These are phyloP conservation scores for Macadamia tetraphylla DNA, from an alignment of 164 flowering plant genomes.

Conservation along the genomic window DNA sequence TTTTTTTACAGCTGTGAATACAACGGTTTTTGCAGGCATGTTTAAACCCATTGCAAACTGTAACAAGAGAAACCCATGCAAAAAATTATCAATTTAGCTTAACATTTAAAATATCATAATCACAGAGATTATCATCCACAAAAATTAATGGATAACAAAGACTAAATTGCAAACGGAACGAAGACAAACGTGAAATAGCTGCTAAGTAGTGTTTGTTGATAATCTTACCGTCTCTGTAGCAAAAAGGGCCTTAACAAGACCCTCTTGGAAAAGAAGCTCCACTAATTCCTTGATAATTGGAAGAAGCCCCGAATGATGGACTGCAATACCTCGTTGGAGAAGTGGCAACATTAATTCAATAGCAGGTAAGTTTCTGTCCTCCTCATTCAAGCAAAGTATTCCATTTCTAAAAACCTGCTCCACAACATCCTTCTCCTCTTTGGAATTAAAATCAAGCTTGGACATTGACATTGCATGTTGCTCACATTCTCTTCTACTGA, in stretches of 20 bases:
- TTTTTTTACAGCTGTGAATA: conserved; percentile 86
- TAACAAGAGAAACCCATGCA: conserved; percentile 8
- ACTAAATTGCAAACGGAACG: background rate
- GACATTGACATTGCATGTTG: conserved; percentile 98
- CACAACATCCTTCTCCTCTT: conserved; percentile 85
- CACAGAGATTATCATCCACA: too few relatives aligned
- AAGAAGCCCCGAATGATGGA: conserved; percentile 98
- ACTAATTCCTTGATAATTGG: conserved; percentile 95
- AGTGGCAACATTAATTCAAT: conserved; percentile 92
- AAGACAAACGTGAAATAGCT: background rate
- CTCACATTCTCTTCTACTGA: conserved; percentile 96
- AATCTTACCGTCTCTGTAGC: conserved; percentile 94
- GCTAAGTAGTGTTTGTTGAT: background rate
- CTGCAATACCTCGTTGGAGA: conserved; percentile 96
- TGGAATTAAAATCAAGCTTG: conserved; percentile 86
- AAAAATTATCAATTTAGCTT: background rate
- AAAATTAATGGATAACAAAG: too few relatives aligned
- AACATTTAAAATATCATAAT: background rate
- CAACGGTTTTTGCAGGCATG: conserved; percentile 99
- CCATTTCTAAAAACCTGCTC: conserved; percentile 78
- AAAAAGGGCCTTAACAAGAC: conserved; percentile 95
- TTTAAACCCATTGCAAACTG: conserved; percentile 99
- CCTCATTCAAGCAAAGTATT: conserved; percentile 80
- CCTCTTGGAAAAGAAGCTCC: conserved; percentile 98
- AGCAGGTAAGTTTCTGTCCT: conserved; percentile 89